These are phyloP conservation scores for Aphanomyces astaci DNA, from an alignment of 352 stramenopile species.

Conservation along the genomic window DNA sequence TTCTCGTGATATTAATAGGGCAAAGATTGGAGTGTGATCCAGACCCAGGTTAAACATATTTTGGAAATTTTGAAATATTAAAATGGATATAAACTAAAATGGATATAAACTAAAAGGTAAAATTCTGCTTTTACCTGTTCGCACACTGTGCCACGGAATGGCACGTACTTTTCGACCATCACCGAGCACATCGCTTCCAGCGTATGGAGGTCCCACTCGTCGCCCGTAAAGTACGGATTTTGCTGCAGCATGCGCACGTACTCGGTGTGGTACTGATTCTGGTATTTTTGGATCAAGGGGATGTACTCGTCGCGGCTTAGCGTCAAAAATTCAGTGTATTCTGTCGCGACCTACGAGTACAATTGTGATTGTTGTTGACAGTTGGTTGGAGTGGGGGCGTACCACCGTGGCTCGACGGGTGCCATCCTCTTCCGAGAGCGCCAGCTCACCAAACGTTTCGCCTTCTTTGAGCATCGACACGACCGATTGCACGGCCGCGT, in stretches of 20 bases:
- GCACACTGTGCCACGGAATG: conserved; percentile 61
- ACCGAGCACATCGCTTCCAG: conserved; percentile 80
- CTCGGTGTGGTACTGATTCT: conserved; percentile 74
- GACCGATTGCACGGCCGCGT: conserved; percentile 53
- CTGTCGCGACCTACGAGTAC: conserved; percentile 29
- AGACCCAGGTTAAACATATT: too few species aligned
- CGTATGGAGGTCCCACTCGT: conserved; percentile 72
- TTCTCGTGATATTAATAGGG: too few species aligned
- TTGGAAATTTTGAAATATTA: too few species aligned
- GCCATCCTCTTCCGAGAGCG: conserved; percentile 54
- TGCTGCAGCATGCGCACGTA: conserved; percentile 70
- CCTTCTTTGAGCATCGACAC: conserved; percentile 57
- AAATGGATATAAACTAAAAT: too few species aligned
- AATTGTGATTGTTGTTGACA: too few species aligned
- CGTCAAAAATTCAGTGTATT: conserved; percentile 71
- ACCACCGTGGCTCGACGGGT: conserved; percentile 61
- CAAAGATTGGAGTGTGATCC: too few species aligned
- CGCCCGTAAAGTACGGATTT: conserved; percentile 68
- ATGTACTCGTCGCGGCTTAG: conserved; percentile 72
- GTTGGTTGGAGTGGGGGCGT: neutral
- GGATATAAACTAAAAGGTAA: too few species aligned
- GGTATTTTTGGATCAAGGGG: conserved; percentile 75
- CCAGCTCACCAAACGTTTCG: conserved; percentile 74
- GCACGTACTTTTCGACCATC: conserved; percentile 77
- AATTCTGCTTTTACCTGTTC: conserved; percentile 47